A percentile compares a stretch with the other conserved stretches of the same genome.
Conservation (phyloP, 805 yeast genomes). For the Danielia oregonensis region DNA sequence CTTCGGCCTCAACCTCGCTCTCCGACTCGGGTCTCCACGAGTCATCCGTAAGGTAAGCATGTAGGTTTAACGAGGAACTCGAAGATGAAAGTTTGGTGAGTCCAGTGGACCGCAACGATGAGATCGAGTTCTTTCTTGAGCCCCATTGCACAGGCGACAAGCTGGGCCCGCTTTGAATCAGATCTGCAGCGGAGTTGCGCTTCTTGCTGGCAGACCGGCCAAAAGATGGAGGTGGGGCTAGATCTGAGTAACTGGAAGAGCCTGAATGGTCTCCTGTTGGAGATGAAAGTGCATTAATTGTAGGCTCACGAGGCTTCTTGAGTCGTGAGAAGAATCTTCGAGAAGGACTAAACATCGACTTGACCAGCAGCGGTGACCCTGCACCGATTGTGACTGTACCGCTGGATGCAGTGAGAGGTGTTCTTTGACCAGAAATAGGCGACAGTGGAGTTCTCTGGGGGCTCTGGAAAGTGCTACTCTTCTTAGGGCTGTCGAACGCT, state of each 20-base stretch:
- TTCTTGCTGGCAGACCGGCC: slow-evolving; percentile 10
- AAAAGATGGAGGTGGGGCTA: slow-evolving; percentile 39
- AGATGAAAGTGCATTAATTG: slow-evolving; percentile 32
- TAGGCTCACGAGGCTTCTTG: slow-evolving; percentile 18
- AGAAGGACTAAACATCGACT: slow-evolving; percentile 37
- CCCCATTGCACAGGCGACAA: slow-evolving; percentile 1
- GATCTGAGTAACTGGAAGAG: slow-evolving; percentile 17
- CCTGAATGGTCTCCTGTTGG: slow-evolving; percentile 13
- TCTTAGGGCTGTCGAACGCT: slow-evolving; percentile 4
- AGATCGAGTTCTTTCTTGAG: slow-evolving; percentile 23
- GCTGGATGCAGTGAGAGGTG: slow-evolving; percentile 23
- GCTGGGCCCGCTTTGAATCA: slow-evolving; percentile 11
- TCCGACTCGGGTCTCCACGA: slow-evolving; percentile 1
- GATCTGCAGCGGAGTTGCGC: slow-evolving; percentile 7
- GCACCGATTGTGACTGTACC: slow-evolving; percentile 36
- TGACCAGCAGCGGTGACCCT: slow-evolving; percentile 30
- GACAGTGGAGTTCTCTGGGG: slow-evolving; percentile 6
- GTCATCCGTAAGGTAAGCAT: slow-evolving; percentile 41
- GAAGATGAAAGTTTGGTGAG: slow-evolving; percentile 36
- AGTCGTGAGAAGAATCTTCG: slow-evolving; percentile 30
- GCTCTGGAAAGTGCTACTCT: slow-evolving; percentile 1
- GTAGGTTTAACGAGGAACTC: slow-evolving; percentile 37
- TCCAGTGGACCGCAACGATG: slow-evolving; percentile 20
- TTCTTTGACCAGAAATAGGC: slow-evolving; percentile 4
- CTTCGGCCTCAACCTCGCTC: neutral